Base-by-base conservation (phyloP, 2,329 filamentous ascomycete species). In the Pestalotiopsis sp. region DNA sequence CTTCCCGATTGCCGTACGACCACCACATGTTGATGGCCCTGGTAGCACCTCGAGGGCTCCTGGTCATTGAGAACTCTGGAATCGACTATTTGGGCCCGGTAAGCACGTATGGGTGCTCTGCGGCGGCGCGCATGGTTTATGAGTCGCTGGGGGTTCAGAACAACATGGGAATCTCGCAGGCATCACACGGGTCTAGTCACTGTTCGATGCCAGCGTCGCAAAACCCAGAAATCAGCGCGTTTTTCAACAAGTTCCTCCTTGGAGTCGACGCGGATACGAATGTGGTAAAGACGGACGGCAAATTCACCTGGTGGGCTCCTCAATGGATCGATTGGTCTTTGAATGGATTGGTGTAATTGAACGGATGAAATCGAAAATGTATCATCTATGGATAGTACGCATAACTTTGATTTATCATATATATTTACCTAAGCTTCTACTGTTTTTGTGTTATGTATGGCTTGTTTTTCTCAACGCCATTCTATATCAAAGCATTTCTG, bases 11-110 rank as follows among this genome's bases (percentile, higher is more conserved):
- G 5, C 82, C 85, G 7, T 80, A 83, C 67, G 85, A 87, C 72
- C 84, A 87, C 73, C 84, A 87, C 75, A 79, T 83, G 77, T 80
- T 86, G 13, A 83, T 83, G 61, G 85, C 78, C 38, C 75, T 87
- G 45, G 80, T 86, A 27, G 83, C 83, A 6, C 85, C 85, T 25
- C 79, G 84, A 36, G 81, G 80, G 12, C 76, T 87, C 17, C 77
- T 84, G 25, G 81, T 84, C 7, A 83, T 85, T 52, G 84, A 86
- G 74, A 86, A 86, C 70, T 81, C 82, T 52, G 75, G 77, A 12
- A 75, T 77, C 71, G 82, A 85, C 70, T 86, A 84, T 81, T 78
- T 86, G 17, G 83, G 84, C 4, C 80, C 81, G 0, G 77, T 81
- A 38, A 81, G 80, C 68, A 84, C 81, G 17, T 84, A 81, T 69